A percentile compares a stretch with the other conserved stretches of the same genome.
Evolutionary conservation across 129 eudicot genomes (phyloP).

Genomic region (Heracleum sosnowskyi): DNA sequence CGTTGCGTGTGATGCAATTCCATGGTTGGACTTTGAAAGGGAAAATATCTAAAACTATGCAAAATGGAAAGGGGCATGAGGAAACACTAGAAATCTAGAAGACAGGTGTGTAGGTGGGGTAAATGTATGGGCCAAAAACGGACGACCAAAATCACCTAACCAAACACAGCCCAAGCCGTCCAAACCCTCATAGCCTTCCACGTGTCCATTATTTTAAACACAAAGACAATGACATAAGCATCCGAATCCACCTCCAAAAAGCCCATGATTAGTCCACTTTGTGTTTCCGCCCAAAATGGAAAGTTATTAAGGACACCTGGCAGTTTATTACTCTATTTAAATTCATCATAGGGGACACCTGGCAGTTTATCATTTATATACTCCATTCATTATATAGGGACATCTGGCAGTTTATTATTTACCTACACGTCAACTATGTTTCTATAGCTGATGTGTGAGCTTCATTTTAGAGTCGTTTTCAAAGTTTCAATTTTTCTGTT

Average conservation of each 20-base stretch:
- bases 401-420: no score
- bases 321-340: no score
- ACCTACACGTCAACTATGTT: no score
- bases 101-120: constrained; percentile 1
- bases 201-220: not conserved
- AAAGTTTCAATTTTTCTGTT: no score
- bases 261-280: not conserved
- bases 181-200: constrained; percentile 1
- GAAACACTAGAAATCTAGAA: not conserved
- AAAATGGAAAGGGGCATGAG: not conserved
- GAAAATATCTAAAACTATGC: not conserved
- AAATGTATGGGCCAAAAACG: not conserved
- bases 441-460: no score
- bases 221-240: not conserved
- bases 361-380: no score
- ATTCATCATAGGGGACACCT: no score
- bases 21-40: no score
- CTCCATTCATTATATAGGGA: no score
- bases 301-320: not conserved
- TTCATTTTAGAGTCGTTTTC: no score
- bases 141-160: constrained; percentile 11
- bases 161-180: constrained; percentile 12
- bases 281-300: not conserved
- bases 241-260: not conserved
- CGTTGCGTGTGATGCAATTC: no score